These are phyloP conservation scores for Colletotrichum brevisporum DNA, from an alignment of 2,329 filamentous ascomycete genomes.

Conservation along the genomic window DNA sequence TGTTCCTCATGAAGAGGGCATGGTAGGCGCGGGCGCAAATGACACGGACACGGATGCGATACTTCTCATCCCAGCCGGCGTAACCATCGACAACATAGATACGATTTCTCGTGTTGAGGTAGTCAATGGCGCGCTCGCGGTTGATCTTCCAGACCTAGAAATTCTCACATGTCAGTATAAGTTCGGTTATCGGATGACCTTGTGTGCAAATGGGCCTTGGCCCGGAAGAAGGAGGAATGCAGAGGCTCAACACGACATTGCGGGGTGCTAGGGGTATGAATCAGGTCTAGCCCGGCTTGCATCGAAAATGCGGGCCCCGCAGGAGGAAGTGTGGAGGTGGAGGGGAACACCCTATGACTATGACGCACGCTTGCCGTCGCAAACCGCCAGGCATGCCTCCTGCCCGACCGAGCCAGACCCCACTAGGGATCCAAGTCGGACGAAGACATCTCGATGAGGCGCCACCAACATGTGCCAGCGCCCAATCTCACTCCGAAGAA, in stretches of 20 bases:
- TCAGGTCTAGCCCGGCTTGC: conserved; percentile 32
- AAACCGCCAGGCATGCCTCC: conserved; percentile 3
- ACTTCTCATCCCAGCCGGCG: conserved; percentile 98
- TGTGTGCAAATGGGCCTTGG: conserved; percentile 2
- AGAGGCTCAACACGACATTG: conserved; percentile 1
- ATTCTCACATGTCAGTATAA: conserved; percentile 37
- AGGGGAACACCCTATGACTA: conserved; percentile 23
- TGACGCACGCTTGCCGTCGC: conserved; percentile 33
- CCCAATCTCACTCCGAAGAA: neutral
- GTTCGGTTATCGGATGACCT: neutral
- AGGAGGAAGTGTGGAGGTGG: conserved; percentile 13
- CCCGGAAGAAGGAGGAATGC: conserved; percentile 24
- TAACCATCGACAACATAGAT: conserved; percentile 99
- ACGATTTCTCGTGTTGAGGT: conserved; percentile 97
- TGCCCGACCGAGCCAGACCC: neutral
- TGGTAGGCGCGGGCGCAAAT: conserved; percentile 99
- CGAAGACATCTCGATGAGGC: conserved; percentile 28
- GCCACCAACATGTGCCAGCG: conserved; percentile 13
- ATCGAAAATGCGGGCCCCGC: conserved; percentile 28
- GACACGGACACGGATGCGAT: conserved; percentile 96
- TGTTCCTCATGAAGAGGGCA: conserved; percentile 99
- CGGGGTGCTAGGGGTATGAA: neutral
- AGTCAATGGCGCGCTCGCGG: conserved; percentile 97
- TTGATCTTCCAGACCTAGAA: conserved; percentile 98
- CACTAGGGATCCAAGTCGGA: conserved; percentile 5